These are phyloP conservation scores for Yarrowia sp. DNA, from an alignment of 805 yeast species.

Conservation along the genomic window DNA sequence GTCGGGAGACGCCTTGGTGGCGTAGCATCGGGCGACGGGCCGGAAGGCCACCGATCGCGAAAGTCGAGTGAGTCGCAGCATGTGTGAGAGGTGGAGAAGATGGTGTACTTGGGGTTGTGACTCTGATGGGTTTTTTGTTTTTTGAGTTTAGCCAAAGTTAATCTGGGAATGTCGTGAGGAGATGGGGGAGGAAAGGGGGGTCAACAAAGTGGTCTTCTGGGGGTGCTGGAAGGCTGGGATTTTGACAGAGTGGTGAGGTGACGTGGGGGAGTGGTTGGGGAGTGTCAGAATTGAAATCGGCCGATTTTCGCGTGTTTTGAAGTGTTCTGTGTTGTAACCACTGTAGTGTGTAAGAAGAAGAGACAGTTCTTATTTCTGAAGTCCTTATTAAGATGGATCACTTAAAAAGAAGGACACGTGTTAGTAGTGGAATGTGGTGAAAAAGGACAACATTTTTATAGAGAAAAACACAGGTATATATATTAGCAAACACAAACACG, in stretches of 20 bases:
- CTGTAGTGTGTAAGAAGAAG: too few species aligned
- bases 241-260: too few species aligned
- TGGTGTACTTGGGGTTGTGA: too few species aligned
- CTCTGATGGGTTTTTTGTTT: not conserved
- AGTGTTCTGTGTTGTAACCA: too few species aligned
- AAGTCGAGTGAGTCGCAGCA: conserved; percentile 16
- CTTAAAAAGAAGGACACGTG: too few species aligned
- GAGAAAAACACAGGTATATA: too few species aligned
- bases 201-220: too few species aligned
- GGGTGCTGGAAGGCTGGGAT: not conserved
- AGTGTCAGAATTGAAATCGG: not conserved
- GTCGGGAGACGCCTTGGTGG: conserved; percentile 11
- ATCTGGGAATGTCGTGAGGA: not conserved
- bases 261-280: too few species aligned
- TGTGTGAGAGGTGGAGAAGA: not conserved
- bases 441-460: too few species aligned
- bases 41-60: conserved; percentile 15
- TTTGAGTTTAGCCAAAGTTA: conserved; percentile 1
- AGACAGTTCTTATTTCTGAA: too few species aligned
- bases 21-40: not conserved
- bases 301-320: not conserved
- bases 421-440: too few species aligned
- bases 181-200: not conserved
- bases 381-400: too few species aligned
- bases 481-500: not conserved